phyloP scores from a whole-genome alignment of 371 early-diverging fungal genomes.

The Zancudomyces culisetae region DNA sequence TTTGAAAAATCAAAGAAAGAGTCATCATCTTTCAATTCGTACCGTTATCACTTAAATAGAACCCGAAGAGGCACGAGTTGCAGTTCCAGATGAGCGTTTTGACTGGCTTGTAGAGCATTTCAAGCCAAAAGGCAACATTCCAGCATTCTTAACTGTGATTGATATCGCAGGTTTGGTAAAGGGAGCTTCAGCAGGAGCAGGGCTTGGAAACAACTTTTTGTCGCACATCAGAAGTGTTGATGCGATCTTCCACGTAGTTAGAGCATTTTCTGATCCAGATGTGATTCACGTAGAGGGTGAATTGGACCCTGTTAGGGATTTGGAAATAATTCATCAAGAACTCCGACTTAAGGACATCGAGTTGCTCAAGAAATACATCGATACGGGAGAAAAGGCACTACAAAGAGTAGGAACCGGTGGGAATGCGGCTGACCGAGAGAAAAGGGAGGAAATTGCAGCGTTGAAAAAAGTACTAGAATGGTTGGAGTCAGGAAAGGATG shows the following conservation, averaged over 20 bases:
- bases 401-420: conserved; percentile 54
- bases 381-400: conserved; percentile 35
- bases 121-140: conserved; percentile 43
- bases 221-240: conserved; percentile 93
- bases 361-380: conserved; percentile 48
- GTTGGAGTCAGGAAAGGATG: conserved; percentile 59
- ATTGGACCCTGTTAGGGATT: conserved; percentile 86
- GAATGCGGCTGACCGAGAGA: conserved; percentile 63
- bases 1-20: not conserved
- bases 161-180: conserved; percentile 99
- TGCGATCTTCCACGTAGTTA: conserved; percentile 96
- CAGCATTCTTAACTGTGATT: conserved; percentile 75
- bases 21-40: not conserved
- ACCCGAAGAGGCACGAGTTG: conserved; percentile 83
- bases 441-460: conserved; percentile 70
- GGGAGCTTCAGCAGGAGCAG: conserved; percentile 78
- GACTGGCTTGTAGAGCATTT: conserved; percentile 65
- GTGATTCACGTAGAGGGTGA: conserved; percentile 92
- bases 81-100: conserved; percentile 87
- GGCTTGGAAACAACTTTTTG: conserved; percentile 97
- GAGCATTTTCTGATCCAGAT: conserved; percentile 72
- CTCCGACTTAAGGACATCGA: conserved; percentile 90
- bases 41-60: conserved; percentile 25
- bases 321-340: conserved; percentile 92
- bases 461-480: conserved; percentile 51